Evolutionary conservation across 1,139 yeast species (phyloP).

Genomic region (Taphrina sp.): DNA sequence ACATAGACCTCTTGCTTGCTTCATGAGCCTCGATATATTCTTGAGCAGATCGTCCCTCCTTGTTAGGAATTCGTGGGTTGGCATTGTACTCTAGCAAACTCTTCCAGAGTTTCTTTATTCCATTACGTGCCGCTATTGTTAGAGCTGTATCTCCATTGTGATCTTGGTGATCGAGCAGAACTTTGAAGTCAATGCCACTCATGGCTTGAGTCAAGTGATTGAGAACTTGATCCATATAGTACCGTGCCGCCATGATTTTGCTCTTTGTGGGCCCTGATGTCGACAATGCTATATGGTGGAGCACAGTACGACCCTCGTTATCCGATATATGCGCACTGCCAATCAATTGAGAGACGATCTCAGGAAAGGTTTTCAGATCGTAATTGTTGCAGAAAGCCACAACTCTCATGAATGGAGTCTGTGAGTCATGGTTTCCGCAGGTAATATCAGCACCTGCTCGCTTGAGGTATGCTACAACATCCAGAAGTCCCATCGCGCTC

Average conservation of each 20-base stretch:
- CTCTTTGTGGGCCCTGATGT: conserved; percentile 69
- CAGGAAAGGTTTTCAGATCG: conserved; percentile 72
- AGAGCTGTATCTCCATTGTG: conserved; percentile 79
- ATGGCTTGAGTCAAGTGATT: conserved; percentile 74
- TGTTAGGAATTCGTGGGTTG: conserved; percentile 66
- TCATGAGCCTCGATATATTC: conserved; percentile 53
- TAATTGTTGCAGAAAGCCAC: conserved; percentile 85
- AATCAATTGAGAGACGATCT: conserved; percentile 65
- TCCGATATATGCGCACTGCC: conserved; percentile 77
- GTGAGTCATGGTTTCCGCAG: conserved; percentile 82
- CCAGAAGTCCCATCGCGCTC: conserved; percentile 77
- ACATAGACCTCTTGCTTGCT: conserved; percentile 24
- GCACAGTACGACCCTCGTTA: conserved; percentile 74
- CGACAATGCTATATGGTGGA: conserved; percentile 84
- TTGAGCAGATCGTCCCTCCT: conserved; percentile 69
- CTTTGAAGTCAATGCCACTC: conserved; percentile 64
- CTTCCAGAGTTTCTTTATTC: conserved; percentile 72
- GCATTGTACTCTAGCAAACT: conserved; percentile 72
- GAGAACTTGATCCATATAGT: conserved; percentile 71
- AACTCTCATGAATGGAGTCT: conserved; percentile 83
- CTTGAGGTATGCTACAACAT: conserved; percentile 70
- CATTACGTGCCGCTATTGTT: conserved; percentile 83
- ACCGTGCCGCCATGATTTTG: conserved; percentile 71
- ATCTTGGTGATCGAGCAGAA: conserved; percentile 75
- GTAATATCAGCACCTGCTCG: conserved; percentile 65